Percentiles rank a stretch among this genome's conserved stretches.
Evolutionary conservation across 73 alveolate genomes (phyloP).

Genomic region (Effrenium voratum): DNA sequence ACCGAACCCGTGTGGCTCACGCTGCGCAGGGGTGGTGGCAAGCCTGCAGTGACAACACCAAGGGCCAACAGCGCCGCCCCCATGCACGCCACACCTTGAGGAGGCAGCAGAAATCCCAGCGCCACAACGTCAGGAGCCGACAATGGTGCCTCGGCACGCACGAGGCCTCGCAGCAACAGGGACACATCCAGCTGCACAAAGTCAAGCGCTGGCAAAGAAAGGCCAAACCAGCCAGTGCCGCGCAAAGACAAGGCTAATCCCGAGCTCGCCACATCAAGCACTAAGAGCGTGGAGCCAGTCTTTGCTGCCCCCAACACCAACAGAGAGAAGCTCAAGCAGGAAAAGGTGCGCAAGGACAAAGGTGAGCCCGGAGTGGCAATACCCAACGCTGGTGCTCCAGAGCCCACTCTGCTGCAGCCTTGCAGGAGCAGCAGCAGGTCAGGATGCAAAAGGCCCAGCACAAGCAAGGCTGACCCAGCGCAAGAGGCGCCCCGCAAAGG

Average conservation of each 20-base stretch:
- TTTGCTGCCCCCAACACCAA: too few relatives aligned
- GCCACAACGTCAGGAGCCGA: neutral
- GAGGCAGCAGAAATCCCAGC: neutral
- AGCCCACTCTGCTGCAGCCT: neutral
- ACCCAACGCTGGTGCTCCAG: neutral
- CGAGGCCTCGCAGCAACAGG: conserved; percentile 1
- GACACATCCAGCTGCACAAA: neutral
- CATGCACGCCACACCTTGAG: neutral
- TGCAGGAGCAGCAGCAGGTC: neutral
- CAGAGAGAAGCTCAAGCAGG: too few relatives aligned
- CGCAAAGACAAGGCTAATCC: too few relatives aligned
- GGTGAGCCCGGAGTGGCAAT: neutral
- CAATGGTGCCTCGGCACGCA: neutral
- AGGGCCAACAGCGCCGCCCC: neutral
- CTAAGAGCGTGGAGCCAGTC: too few relatives aligned
- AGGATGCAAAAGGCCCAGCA: neutral
- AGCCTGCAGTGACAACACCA: neutral
- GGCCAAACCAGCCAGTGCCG: too few relatives aligned
- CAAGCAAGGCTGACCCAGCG: neutral
- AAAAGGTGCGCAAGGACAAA: conserved; percentile 15
- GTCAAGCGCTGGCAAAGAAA: conserved; percentile 3
- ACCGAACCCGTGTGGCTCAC: neutral
- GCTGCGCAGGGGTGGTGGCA: neutral
- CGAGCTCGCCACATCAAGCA: too few relatives aligned
- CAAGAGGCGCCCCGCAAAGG: neutral